A percentile compares a stretch with the other conserved stretches of the same genome.
Conservation (phyloP, 305 asterid genomes). For the Fraxinus xanthoxyloides region DNA sequence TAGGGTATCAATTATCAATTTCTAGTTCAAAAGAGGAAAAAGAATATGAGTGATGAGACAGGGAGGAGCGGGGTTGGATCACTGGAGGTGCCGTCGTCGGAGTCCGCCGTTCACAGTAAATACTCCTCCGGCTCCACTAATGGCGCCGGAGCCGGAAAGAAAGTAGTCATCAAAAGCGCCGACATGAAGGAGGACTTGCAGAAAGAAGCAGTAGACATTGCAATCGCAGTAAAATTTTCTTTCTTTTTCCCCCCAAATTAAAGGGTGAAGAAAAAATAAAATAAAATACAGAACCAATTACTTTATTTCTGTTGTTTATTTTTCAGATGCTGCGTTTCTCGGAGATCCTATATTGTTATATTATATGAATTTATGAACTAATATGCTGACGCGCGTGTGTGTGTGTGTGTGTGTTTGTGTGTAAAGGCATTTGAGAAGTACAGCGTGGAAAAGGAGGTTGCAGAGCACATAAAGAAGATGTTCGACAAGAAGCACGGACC, state of each 20-base stretch:
- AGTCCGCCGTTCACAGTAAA: conserved; percentile 60
- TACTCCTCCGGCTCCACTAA: conserved; percentile 43
- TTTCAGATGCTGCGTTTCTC: background rate
- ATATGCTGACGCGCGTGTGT: background rate
- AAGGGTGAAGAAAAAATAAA: background rate
- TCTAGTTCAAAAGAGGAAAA: background rate
- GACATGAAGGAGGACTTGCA: conserved; percentile 91
- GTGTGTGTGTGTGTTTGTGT: background rate
- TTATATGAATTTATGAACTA: background rate
- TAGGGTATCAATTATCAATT: background rate
- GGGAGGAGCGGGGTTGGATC: conserved; percentile 66
- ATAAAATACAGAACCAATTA: background rate
- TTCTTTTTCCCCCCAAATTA: conserved; percentile 1
- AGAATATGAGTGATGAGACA: conserved; percentile 62
- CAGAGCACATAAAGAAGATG: conserved; percentile 90
- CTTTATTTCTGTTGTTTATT: background rate
- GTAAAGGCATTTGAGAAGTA: conserved; percentile 86
- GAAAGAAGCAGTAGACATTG: conserved; percentile 88
- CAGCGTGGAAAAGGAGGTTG: conserved; percentile 90
- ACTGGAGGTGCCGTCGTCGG: conserved; percentile 37
- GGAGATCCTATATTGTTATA: background rate
- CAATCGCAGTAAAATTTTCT: conserved; percentile 57
- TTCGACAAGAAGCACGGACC: conserved; percentile 92
- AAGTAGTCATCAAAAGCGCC: conserved; percentile 75
- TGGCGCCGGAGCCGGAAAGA: conserved; percentile 36